phyloP scores from a whole-genome alignment of 768 basidiomycete genomes.

The Aureoboletus auriporus region DNA sequence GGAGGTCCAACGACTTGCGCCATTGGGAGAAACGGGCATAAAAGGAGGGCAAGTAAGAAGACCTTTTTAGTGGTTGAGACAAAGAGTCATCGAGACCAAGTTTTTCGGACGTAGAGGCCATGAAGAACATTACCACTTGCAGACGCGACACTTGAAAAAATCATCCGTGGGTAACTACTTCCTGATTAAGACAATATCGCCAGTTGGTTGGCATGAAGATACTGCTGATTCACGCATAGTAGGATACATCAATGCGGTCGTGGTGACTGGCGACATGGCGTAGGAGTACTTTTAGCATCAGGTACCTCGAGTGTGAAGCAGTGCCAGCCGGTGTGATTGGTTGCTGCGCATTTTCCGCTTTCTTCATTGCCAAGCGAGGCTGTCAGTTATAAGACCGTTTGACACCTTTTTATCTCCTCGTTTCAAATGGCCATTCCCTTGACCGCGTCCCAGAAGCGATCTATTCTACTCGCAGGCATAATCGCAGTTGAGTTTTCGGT shows the following conservation, averaged over 20 bases:
- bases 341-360: neutral
- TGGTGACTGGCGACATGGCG: too few relatives aligned
- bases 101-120: slow-evolving; percentile 43
- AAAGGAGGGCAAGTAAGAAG: slow-evolving; percentile 30
- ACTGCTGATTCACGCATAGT: too few relatives aligned
- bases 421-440: slow-evolving; percentile 20
- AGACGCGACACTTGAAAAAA: slow-evolving; percentile 33
- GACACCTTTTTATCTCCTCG: too few relatives aligned
- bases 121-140: slow-evolving; percentile 16
- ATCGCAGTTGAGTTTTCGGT: slow-evolving; percentile 18
- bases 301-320: too few relatives aligned
- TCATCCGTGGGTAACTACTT: slow-evolving; percentile 27
- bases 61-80: slow-evolving; percentile 34
- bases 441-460: slow-evolving; percentile 28
- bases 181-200: slow-evolving; percentile 5
- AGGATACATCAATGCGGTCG: too few relatives aligned
- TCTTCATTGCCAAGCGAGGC: too few relatives aligned
- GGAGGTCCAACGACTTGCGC: slow-evolving; percentile 76
- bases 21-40: slow-evolving; percentile 76
- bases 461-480: slow-evolving; percentile 23
- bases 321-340: too few relatives aligned
- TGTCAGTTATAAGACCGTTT: neutral
- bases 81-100: slow-evolving; percentile 36
- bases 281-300: too few relatives aligned
- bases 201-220: too few relatives aligned